Percentiles rank a stretch among this genome's conserved stretches.
Conservation (phyloP, 2,329 filamentous ascomycete genomes). For the Zasmidium citrigriseum region DNA sequence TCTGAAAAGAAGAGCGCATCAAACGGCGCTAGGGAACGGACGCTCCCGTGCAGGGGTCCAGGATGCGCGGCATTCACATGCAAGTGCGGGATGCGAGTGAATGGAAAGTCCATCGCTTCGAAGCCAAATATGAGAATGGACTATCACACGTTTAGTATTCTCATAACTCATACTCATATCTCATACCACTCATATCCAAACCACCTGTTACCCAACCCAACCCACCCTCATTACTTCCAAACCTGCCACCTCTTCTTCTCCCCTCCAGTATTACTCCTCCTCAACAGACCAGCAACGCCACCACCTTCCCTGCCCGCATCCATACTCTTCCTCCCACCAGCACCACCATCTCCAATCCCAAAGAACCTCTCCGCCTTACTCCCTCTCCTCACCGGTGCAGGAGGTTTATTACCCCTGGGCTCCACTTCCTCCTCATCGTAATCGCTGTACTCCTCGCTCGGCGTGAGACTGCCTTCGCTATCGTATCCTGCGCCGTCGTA, state of each 20-base stretch:
- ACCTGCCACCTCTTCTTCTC: constrained; percentile 36
- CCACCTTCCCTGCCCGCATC: constrained; percentile 19
- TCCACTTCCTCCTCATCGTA: constrained; percentile 26
- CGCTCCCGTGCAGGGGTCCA: no score
- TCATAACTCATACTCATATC: neutral
- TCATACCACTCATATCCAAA: neutral
- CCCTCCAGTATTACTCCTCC: constrained; percentile 25
- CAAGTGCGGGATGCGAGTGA: no score
- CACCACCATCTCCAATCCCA: constrained; percentile 21
- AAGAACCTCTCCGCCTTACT: constrained; percentile 37
- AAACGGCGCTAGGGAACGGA: no score
- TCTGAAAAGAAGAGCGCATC: no score
- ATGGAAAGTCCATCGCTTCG: no score
- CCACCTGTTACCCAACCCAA: neutral
- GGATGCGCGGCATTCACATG: no score
- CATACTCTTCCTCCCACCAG: constrained; percentile 11
- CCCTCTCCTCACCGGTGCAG: constrained; percentile 20
- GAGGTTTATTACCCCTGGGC: neutral
- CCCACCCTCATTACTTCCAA: constrained; percentile 21
- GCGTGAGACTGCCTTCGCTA: constrained; percentile 27
- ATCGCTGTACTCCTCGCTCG: constrained; percentile 26
- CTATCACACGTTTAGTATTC: no score
- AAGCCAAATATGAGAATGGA: no score
- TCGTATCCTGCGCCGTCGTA: constrained; percentile 14
- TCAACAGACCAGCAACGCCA: constrained; percentile 7